Conservation (phyloP, 176 grass and related monocot genomes). For the Panicum miliaceum region DNA sequence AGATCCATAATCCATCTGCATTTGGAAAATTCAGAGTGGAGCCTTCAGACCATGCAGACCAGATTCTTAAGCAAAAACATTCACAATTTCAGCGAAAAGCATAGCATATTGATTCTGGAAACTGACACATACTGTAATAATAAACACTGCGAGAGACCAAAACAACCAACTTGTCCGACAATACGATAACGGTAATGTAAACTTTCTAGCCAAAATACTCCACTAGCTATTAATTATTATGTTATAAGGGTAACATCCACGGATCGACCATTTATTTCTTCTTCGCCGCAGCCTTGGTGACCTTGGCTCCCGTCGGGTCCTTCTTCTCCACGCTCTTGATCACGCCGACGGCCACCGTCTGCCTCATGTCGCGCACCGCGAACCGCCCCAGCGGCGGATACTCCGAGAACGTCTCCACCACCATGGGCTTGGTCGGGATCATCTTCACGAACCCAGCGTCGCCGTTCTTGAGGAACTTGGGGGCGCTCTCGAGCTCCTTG, state of each 20-base stretch:
- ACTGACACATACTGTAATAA: background rate
- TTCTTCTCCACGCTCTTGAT: slow-evolving; percentile 8
- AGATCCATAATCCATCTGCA: background rate
- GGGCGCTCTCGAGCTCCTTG: slow-evolving; percentile 72
- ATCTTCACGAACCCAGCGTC: slow-evolving; percentile 72
- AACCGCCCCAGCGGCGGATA: slow-evolving; percentile 75
- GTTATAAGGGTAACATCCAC: background rate
- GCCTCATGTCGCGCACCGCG: slow-evolving; percentile 58
- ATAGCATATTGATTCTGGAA: background rate
- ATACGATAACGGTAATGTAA: background rate
- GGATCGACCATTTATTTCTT: slow-evolving; percentile 56
- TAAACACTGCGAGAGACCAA: too few species aligned
- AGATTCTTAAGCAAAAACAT: background rate
- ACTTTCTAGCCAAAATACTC: background rate
- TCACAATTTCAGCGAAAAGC: background rate
- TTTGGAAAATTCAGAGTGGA: background rate
- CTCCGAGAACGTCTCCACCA: slow-evolving; percentile 63
- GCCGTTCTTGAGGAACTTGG: slow-evolving; percentile 46
- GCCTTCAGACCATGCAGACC: background rate
- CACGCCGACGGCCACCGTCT: background rate
- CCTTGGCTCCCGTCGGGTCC: slow-evolving; percentile 25
- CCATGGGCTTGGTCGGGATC: slow-evolving; percentile 81
- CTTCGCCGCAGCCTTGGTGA: slow-evolving; percentile 79
- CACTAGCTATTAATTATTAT: background rate
- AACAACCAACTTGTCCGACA: too few species aligned